Evolutionary conservation across 257 asterid genomes (phyloP).

Genomic region (Solanum arcanum): DNA sequence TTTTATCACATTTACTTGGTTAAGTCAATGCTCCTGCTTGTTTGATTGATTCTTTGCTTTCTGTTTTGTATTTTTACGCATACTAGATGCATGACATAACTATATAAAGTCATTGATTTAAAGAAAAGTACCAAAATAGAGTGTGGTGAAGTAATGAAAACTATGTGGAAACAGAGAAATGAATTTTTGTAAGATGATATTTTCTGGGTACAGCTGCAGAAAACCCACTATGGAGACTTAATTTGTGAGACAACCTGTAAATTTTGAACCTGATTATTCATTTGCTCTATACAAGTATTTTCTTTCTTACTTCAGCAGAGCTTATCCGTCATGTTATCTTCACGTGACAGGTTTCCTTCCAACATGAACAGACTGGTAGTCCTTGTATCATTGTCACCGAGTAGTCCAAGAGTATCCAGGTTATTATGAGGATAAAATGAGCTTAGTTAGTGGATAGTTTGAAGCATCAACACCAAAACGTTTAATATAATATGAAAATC

Average conservation of each 20-base stretch:
- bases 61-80: neutral
- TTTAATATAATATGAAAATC: neutral
- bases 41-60: neutral
- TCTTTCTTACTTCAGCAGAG: neutral
- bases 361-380: neutral
- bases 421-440: neutral
- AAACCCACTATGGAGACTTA: neutral
- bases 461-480: neutral
- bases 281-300: neutral
- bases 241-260: neutral
- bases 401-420: neutral
- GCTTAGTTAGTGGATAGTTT: neutral
- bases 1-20: neutral
- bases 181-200: neutral
- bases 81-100: neutral
- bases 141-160: neutral
- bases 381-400: neutral
- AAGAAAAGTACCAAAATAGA: neutral
- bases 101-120: neutral
- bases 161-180: neutral
- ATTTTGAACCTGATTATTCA: neutral
- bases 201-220: neutral
- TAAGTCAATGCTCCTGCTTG: neutral
- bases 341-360: neutral
- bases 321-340: neutral